phyloP scores from a whole-genome alignment of 2,329 filamentous ascomycete genomes.

The Colletotrichum sp. region DNA sequence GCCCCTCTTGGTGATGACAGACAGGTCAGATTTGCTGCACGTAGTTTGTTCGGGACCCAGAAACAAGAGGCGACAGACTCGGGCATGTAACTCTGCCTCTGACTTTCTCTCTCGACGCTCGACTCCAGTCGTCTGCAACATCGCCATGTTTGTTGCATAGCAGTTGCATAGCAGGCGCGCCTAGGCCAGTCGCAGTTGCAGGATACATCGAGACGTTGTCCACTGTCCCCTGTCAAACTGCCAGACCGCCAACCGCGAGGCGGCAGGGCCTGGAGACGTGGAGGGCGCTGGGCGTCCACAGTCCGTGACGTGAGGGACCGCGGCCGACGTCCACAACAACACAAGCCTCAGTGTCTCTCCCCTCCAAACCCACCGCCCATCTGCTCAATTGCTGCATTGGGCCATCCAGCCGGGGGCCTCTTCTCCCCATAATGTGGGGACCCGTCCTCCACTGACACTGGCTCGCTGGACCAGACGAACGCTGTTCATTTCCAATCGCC shows the following conservation, averaged over 20 bases:
- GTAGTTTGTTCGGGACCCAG: background rate
- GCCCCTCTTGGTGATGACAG: conserved; percentile 17
- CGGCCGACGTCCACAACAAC: background rate
- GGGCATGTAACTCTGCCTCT: background rate
- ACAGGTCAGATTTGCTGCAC: conserved; percentile 3
- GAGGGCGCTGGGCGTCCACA: background rate
- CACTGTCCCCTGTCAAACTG: background rate
- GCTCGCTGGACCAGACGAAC: conserved; percentile 16
- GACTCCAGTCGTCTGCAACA: background rate
- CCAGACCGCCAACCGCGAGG: background rate
- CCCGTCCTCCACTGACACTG: background rate
- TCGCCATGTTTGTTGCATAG: background rate
- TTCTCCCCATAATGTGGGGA: conserved; percentile 5
- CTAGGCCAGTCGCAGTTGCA: background rate
- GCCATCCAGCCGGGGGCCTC: background rate
- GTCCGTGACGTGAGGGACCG: background rate
- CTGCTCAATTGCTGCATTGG: conserved; percentile 19
- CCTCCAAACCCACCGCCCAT: conserved; percentile 5
- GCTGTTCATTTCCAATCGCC: conserved; percentile 18
- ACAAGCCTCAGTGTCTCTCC: background rate
- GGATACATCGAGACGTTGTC: background rate
- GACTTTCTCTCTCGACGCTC: background rate
- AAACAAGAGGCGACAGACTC: background rate
- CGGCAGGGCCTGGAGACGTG: background rate
- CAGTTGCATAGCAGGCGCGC: background rate